Conservation (phyloP, 257 asterid species). For the Oldenlandia corymbosa region DNA sequence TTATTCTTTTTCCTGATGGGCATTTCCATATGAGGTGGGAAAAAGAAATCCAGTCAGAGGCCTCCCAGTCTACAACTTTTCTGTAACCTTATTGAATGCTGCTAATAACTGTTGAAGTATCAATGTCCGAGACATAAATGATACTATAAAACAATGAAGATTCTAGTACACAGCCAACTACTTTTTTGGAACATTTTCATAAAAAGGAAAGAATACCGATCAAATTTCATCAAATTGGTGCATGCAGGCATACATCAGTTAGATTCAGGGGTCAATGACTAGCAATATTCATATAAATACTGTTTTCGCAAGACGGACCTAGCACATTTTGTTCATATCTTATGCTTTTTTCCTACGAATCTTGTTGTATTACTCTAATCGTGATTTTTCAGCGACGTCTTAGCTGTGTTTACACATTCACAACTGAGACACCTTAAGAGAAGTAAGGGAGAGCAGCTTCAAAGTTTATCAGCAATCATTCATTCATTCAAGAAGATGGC, state of each 20-base stretch:
- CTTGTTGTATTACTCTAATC: neutral
- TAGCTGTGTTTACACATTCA: neutral
- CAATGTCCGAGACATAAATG: constrained; percentile 22
- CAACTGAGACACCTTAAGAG: no score
- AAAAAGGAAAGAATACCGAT: neutral
- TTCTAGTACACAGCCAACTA: neutral
- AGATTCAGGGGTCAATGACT: no score
- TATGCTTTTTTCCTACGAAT: no score
- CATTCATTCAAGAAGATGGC: neutral
- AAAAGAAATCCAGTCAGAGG: constrained; percentile 13
- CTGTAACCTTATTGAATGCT: no score
- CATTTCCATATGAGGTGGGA: constrained; percentile 31
- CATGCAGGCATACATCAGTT: no score
- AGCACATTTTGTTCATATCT: no score
- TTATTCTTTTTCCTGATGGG: constrained; percentile 18
- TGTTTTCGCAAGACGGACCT: no score
- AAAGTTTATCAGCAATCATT: constrained; percentile 12
- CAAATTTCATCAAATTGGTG: neutral
- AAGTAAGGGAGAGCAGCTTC: neutral
- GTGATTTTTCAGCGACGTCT: neutral
- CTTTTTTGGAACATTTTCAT: neutral
- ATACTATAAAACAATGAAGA: neutral
- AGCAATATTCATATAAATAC: no score
- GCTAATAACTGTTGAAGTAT: constrained; percentile 9
- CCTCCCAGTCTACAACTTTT: neutral